Evolutionary conservation across 1,284 basidiomycete genomes (phyloP).

Genomic region (Inonotus hispidus): DNA sequence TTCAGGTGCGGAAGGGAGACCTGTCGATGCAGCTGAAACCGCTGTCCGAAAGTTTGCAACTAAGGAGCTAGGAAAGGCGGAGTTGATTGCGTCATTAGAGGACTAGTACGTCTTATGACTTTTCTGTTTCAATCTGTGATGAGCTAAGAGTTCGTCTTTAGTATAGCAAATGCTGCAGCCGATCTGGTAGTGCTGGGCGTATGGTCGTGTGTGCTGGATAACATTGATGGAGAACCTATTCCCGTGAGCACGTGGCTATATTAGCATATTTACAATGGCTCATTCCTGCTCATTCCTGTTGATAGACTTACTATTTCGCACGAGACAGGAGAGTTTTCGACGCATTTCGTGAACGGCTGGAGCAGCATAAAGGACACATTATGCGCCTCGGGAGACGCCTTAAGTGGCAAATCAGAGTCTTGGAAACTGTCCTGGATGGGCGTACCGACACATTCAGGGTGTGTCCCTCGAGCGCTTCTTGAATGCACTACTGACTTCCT

Average conservation of each 20-base stretch:
- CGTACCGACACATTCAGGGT: constrained; percentile 60
- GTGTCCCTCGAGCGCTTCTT: constrained; percentile 24
- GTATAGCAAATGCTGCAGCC: constrained; percentile 74
- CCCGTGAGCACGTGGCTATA: constrained; percentile 43
- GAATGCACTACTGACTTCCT: constrained; percentile 17
- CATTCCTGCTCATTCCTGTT: too few relatives aligned
- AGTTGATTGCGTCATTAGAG: constrained; percentile 69
- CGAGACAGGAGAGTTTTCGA: constrained; percentile 75
- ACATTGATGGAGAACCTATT: constrained; percentile 50
- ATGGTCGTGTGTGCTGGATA: constrained; percentile 56
- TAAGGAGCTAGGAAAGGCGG: constrained; percentile 67
- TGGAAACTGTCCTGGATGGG: constrained; percentile 59
- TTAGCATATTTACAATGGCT: constrained; percentile 13
- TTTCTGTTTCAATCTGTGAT: background rate
- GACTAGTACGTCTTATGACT: constrained; percentile 64
- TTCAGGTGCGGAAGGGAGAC: constrained; percentile 56
- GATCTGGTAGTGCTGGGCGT: constrained; percentile 71
- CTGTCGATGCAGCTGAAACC: constrained; percentile 59
- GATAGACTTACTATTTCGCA: constrained; percentile 72
- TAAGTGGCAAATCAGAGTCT: constrained; percentile 64
- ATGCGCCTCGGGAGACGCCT: constrained; percentile 47
- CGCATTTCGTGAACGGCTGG: constrained; percentile 57
- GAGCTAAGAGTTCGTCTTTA: constrained; percentile 28
- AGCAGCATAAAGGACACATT: constrained; percentile 47
- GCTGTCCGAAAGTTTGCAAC: constrained; percentile 74